Evolutionary conservation across 2,329 filamentous ascomycete genomes (phyloP), one percentile per base, ranked within the genome.

Genomic region (Akanthomyces lecanii): DNA sequence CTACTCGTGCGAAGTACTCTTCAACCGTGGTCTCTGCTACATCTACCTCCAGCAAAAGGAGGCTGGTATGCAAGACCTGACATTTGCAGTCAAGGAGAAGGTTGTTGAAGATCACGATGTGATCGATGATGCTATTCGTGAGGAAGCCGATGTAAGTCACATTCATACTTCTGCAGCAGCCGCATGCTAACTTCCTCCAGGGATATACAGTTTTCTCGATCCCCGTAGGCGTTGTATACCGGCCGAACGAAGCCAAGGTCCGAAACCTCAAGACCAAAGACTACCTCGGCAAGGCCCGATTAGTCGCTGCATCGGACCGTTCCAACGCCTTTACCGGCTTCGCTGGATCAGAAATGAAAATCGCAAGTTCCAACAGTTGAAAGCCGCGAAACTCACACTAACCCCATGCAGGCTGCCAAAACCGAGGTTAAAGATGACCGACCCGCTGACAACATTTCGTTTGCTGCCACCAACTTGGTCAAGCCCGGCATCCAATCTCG

Each of bases 131-230:
- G 95, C 95, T 5, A 98, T 99, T 68, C 82, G 85, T 61, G 95
- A 98, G 74, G 88, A 93, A 71, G 95, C 95, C 65, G 92, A 97
- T 83, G 92, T 95, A 81, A 66, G 81, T 65, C 21, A 16, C 23
- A 1, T 40, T 16, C 7, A 40, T 11, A 1, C 14, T 40, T 3
- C 18, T 21, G 14, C 4, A 40, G 61, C 33, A 25, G 55, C 70
- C 65, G 78, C 66, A 62, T 47, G 16, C 33, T 62, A 44, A 56
- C 33, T 3, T n/a, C 18, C 62, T 42, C 3, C 65, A 96, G 90
- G 95, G 94, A 53, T 99, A 99, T 73, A 98, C 95, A 0, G 95
- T 99, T 48, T 99, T 99, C 78, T 98, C 93, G 0, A 98, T 98
- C 60, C 95, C 95, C 0, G 93, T 98, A 14, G 95, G 95, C 28